Evolutionary conservation across 2,329 filamentous ascomycete species (phyloP), one percentile per base, ranked within the genome.

Genomic region (Xylariaceae sp.): DNA sequence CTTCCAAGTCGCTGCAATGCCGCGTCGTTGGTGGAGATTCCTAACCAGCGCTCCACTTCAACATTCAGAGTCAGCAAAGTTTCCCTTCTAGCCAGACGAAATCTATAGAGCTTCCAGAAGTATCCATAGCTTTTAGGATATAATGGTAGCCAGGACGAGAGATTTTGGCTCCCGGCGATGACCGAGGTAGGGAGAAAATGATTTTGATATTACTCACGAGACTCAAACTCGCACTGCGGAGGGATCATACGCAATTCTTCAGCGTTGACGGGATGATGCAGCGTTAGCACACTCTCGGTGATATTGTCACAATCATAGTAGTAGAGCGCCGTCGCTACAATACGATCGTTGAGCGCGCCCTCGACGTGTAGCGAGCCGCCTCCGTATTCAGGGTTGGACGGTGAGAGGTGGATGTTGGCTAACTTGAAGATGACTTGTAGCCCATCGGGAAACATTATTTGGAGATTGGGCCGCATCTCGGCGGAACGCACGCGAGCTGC

Each of bases 351-450:
- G 6, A 78, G 62, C 59, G 75, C 74, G 16, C 83, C 82, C 60
- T 86, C 83, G 2, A 83, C 65, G 61, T 86, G 83, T 79, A 83
- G 86, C 1, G 71, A 73, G 0, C 83, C 83, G 14, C 81, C 81
- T 0, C 73, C 69, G 60, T 85, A 88, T 0, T 66, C 65, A 0
- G 86, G 82, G 2, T 83, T 79, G 16, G 83, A 81, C 0, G 86
- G 86, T 0, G 79, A 84, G 1, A 89, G 76, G 24, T 87, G 78
- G 40, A 89, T 83, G 44, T 82, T 85, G 12, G 83, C 79, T 9
- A 90, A 72, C 69, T 88, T 88, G 50, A 87, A 79, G 52, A 89
- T 84, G 36, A 90, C 75, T 58, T 90, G 87, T 0, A 89, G 28
- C 7, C 52, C 56, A 31, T 52, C 40, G 12, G 71, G 71, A 61